Percentiles rank a stretch among this genome's conserved stretches.
Conservation (phyloP, 2,329 filamentous ascomycete species). For the Colletotrichum paranaense region DNA sequence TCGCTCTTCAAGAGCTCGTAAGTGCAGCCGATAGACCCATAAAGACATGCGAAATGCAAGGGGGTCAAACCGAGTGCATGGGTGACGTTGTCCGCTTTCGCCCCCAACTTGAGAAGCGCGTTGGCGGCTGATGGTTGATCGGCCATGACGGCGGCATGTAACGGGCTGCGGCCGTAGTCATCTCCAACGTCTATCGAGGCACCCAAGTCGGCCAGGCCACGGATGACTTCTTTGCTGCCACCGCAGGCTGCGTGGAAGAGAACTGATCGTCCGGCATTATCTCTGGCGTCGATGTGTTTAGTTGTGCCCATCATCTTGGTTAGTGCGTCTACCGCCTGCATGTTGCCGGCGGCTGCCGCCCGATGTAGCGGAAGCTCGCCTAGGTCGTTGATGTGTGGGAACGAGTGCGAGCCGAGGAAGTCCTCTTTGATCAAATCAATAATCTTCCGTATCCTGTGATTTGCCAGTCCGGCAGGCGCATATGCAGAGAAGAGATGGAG, state of each 20-base stretch:
- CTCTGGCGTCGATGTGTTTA: not conserved
- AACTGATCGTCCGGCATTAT: not conserved
- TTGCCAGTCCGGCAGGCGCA: not conserved
- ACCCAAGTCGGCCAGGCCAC: not conserved
- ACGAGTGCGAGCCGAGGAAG: not conserved
- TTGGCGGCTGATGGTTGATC: not conserved
- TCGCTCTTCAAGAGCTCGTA: not conserved
- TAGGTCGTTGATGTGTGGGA: not conserved
- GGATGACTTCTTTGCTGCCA: not conserved
- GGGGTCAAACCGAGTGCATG: not conserved
- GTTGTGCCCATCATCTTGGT: not conserved
- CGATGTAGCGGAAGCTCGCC: conserved; percentile 17
- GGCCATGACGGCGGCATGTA: conserved; percentile 16
- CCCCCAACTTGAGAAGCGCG: not conserved
- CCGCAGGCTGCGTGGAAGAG: conserved; percentile 22
- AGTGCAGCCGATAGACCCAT: not conserved
- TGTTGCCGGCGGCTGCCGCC: not conserved
- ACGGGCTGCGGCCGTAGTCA: conserved; percentile 12
- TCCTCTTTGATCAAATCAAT: not conserved
- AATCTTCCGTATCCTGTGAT: not conserved
- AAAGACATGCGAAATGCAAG: conserved; percentile 10
- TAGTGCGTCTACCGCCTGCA: not conserved
- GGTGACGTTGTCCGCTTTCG: not conserved
- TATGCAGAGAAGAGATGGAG: conserved; percentile 7
- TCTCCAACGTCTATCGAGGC: not conserved